Conservation (phyloP, 164 flowering plant species). For the Platanus orientalis region DNA sequence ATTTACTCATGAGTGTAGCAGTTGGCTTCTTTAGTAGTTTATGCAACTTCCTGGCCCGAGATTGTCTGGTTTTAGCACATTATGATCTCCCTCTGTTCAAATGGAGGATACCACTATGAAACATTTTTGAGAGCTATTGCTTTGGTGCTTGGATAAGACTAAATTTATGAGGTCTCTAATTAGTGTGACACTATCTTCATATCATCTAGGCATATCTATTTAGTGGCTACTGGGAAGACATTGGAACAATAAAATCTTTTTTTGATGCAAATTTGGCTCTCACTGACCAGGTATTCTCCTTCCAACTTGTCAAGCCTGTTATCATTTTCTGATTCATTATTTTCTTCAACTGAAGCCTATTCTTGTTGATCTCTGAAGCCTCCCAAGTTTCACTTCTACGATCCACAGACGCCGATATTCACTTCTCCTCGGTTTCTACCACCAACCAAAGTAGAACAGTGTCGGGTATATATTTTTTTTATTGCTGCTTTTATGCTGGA, state of each 20-base stretch:
- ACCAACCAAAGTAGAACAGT: constrained; percentile 72
- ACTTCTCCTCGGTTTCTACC: constrained; percentile 84
- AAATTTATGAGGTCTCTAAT: background rate
- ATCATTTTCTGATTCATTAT: background rate
- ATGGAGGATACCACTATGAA: no score
- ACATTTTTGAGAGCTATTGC: no score
- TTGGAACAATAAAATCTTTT: no score
- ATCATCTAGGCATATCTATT: constrained; percentile 65
- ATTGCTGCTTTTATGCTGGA: background rate
- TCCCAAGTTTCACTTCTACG: constrained; percentile 71
- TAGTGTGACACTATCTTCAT: background rate
- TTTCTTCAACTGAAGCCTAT: background rate
- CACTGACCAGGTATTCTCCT: constrained; percentile 56
- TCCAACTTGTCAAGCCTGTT: background rate
- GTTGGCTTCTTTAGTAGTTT: no score
- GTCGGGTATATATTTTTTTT: constrained; percentile 40
- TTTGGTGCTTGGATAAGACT: background rate
- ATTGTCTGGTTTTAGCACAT: no score
- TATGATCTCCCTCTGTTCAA: no score
- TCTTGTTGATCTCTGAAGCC: constrained; percentile 31
- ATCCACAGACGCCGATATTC: constrained; percentile 70
- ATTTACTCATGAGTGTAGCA: no score
- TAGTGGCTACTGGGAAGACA: constrained; percentile 88
- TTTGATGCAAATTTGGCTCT: no score
- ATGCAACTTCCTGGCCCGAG: no score